A percentile compares a stretch with the other conserved stretches of the same genome.
Conservation (phyloP, 2,329 filamentous ascomycete genomes). For the Ophiostoma sp. region DNA sequence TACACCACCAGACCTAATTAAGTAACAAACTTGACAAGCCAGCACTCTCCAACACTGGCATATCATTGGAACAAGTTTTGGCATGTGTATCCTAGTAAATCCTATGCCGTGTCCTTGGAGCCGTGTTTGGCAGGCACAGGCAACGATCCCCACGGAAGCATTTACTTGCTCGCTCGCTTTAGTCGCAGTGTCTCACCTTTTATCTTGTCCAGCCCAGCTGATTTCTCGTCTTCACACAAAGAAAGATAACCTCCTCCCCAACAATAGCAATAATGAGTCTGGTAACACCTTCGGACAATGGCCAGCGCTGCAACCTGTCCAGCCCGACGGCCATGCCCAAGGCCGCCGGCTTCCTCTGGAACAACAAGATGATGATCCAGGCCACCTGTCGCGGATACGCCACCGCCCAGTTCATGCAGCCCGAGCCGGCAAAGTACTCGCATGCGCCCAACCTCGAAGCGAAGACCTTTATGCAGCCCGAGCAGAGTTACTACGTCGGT, state of each 20-base stretch:
- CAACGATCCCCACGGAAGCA: neutral
- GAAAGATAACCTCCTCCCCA: no score
- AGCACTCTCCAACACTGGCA: neutral
- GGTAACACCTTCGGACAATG: conserved; percentile 26
- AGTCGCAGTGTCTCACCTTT: neutral
- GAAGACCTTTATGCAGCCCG: conserved; percentile 57
- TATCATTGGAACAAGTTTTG: neutral
- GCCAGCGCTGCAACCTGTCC: conserved; percentile 50
- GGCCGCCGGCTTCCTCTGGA: conserved; percentile 54
- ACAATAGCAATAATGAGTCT: neutral
- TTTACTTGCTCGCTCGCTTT: neutral
- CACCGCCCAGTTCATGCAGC: conserved; percentile 56
- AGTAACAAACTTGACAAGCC: neutral
- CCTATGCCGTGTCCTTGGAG: neutral
- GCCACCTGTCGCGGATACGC: conserved; percentile 55
- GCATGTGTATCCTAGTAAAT: neutral
- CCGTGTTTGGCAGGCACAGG: neutral
- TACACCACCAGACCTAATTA: neutral
- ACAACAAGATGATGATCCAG: conserved; percentile 58
- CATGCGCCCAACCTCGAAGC: conserved; percentile 54
- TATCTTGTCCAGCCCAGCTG: neutral
- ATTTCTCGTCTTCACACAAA: neutral
- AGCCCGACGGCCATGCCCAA: conserved; percentile 53
- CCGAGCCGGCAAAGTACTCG: conserved; percentile 56
- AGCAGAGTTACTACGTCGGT: conserved; percentile 55